Evolutionary conservation across 345 rosid genomes (phyloP), one percentile per base, ranked within the genome.

Genomic region (Lagerstroemia speciosa): DNA sequence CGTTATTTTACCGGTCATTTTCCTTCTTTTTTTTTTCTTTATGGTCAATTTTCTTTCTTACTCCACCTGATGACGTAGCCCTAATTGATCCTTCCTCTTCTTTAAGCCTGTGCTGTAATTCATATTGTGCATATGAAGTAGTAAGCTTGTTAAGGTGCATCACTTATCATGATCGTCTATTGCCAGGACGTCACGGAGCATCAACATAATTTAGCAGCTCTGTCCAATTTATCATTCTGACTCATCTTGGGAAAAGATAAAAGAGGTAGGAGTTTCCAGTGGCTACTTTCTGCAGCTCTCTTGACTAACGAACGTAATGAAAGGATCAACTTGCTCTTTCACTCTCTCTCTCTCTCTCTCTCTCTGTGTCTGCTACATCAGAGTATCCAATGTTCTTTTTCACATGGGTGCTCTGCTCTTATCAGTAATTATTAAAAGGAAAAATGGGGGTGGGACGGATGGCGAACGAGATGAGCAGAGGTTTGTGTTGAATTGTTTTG

Each of bases 71-170:
- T 70, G 73, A 69, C 57, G 62, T 65, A n/a, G 68, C 71, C 68
- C 79, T 72, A 73, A 78, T 79, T 72, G 61, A 73, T 77, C 38
- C 8, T 36, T 77, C 38, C 8, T 36, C 77, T 61, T 78, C 48
- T 73, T 53, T 55, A 71, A 78, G 84, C 70, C 75, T 19, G 24
- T 72, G 68, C 65, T 83, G 78, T 83, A 77, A 81, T 82, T 78
- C 68, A 85, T 80, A 77, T 75, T 84, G 87, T 84, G 87, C 80
- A 83, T 83, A 80, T 12, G 81, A 79, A 80, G 70, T 69, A 50
- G 63, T 58, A 27, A 48, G 72, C 65, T 71, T 74, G 76, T 68
- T 77, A 70, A 75, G 80, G 67, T 81, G 75, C 78, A 79, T 74
- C 78, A 79, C 72, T 66, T 72, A 22, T 53, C 8, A n/a, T 53